phyloP scores from a whole-genome alignment of 768 basidiomycete species.

The Pholiota conissans region DNA sequence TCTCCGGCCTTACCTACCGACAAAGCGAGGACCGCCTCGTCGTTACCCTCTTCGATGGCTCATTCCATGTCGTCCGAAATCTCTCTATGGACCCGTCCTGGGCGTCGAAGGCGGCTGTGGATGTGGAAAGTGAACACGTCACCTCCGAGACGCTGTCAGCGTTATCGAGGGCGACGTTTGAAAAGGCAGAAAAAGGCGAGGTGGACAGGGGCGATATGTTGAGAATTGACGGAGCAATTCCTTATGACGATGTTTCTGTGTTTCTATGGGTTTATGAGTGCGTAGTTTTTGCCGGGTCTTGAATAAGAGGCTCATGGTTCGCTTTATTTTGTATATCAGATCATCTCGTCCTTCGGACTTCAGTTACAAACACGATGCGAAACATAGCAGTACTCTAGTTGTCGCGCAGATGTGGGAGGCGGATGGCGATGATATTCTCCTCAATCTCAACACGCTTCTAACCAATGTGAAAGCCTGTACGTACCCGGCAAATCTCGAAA shows the following conservation, averaged over 20 bases:
- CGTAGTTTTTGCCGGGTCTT: conserved; percentile 24
- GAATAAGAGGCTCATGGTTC: neutral
- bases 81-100: conserved; percentile 49
- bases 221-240: conserved; percentile 56
- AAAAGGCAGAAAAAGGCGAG: conserved; percentile 41
- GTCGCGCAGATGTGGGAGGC: conserved; percentile 59
- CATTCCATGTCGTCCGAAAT: conserved; percentile 60
- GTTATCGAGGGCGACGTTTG: conserved; percentile 51
- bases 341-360: conserved; percentile 67
- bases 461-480: conserved; percentile 31
- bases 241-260: conserved; percentile 55
- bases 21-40: conserved; percentile 50
- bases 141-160: conserved; percentile 47
- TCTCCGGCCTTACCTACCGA: conserved; percentile 62
- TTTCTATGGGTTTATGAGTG: conserved; percentile 78
- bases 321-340: conserved; percentile 31
- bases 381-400: conserved; percentile 53
- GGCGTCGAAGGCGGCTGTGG: conserved; percentile 13
- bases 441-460: conserved; percentile 31
- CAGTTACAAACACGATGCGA: conserved; percentile 64
- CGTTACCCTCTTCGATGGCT: conserved; percentile 67
- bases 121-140: conserved; percentile 18
- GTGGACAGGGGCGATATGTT: conserved; percentile 52
- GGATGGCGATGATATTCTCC: conserved; percentile 27
- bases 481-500: conserved; percentile 5